These are phyloP conservation scores for Spathaspora sp. DNA, from an alignment of 1,139 yeast genomes.

Conservation along the genomic window DNA sequence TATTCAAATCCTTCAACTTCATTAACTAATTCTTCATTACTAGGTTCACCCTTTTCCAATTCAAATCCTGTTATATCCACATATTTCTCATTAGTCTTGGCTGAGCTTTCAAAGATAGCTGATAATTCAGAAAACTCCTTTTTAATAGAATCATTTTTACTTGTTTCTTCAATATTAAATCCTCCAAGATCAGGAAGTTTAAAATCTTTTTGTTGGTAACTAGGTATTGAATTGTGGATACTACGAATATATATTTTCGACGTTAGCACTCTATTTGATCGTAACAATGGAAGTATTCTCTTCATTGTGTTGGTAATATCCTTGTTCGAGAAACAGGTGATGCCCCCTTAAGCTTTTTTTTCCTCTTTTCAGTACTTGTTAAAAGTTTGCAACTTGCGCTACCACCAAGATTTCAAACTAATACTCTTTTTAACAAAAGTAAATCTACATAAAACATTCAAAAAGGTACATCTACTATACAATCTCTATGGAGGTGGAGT, in stretches of 20 bases:
- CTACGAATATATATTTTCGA: background rate
- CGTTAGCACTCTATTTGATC: background rate
- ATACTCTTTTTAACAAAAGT: no score
- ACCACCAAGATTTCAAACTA: no score
- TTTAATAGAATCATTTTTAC: no score
- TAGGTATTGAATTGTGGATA: background rate
- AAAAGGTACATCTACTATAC: background rate
- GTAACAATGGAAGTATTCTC: background rate
- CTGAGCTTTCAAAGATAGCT: no score
- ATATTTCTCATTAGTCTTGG: background rate
- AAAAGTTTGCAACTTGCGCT: no score
- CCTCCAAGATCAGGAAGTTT: conserved; percentile 1
- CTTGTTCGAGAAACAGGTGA: background rate
- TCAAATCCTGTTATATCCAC: background rate
- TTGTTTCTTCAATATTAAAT: background rate
- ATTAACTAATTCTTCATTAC: background rate
- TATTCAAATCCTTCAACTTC: conserved; percentile 1
- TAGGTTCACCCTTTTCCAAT: background rate
- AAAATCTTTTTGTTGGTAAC: no score
- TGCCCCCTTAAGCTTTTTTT: background rate
- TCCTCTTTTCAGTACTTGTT: background rate
- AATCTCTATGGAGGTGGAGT: conserved; percentile 1
- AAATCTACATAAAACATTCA: no score
- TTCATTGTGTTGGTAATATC: background rate
- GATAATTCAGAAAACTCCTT: background rate